Base-by-base conservation (phyloP, 116 monocot genomes). In the Phalaenopsis hybrid region DNA sequence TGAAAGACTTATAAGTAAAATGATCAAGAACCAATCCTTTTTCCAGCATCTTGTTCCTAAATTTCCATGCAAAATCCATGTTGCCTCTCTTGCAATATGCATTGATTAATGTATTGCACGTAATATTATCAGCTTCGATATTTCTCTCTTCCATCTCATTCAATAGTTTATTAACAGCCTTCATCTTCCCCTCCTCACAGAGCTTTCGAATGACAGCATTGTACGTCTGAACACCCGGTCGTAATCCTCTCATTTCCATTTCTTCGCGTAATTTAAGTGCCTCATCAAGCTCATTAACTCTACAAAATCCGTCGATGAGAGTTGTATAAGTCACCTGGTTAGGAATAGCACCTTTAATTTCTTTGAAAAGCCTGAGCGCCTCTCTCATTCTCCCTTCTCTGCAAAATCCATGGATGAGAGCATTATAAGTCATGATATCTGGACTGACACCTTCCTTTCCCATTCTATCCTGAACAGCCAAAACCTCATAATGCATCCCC, bases 21-120 rank as follows among this genome's bases (percentile, higher is more conserved):
- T 90, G 84, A 58, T 94, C 91, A 52, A 92, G 88, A 12, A 31
- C 59, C 74, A 93, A 70, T 25, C 98, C 90, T 6, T 91, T 93
- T 72, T 98, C 98, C 81, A 92, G 70, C 95, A 98, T 98, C 83
- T 86, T 95, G 46, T 90, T 89, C 82, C 89, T 85, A 44, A 98
- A 81, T 79, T 90, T 98, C 88, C 85, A 89, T 37, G 95, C 95
- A 79, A 92, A 88, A 0, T n/a, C 82, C 94, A 97, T 90, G 76
- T 95, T 88, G 43, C 93, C 93, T 74, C 83, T 90, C 86, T 98
- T 98, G 79, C 95, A 90, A 83, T 95, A 93, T n/a, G 93, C 91
- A 87, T 98, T 95, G 57, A 98, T 92, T 77, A 98, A 84, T 0
- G 95, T 98, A 81, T 98, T 98, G 75, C 95, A 98, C 2, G 98